A percentile compares a stretch with the other conserved stretches of the same genome.
These are phyloP conservation scores for Croton laevigatus DNA, from an alignment of 441 rosid genomes.

Conservation along the genomic window DNA sequence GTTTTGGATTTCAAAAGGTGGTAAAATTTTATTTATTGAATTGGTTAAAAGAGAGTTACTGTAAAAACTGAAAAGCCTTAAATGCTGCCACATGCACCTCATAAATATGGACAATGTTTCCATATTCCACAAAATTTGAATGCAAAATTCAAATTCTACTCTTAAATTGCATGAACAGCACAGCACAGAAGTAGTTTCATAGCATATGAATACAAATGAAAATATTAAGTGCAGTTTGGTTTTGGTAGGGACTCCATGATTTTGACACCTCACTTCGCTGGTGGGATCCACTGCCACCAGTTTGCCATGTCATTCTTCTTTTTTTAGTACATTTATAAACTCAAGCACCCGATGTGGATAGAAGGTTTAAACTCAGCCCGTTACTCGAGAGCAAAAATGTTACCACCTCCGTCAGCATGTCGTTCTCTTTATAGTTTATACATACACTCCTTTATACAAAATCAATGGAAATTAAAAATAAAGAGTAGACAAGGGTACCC, in stretches of 20 bases:
- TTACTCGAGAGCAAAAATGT: too few relatives aligned
- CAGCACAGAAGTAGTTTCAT: constrained; percentile 29
- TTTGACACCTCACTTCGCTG: constrained; percentile 30
- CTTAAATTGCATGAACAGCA: constrained; percentile 23
- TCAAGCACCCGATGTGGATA: too few relatives aligned
- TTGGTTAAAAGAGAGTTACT: constrained; percentile 9
- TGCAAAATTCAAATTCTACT: constrained; percentile 15
- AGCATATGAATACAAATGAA: constrained; percentile 31
- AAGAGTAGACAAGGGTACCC: not conserved
- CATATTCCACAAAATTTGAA: constrained; percentile 24
- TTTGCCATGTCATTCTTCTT: constrained; percentile 7
- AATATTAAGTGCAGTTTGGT: constrained; percentile 25
- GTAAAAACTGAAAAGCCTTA: constrained; percentile 33
- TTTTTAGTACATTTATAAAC: too few relatives aligned
- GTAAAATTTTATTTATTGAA: constrained; percentile 14
- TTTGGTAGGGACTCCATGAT: constrained; percentile 31
- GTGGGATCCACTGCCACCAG: constrained; percentile 23
- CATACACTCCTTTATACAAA: not conserved
- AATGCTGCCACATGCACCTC: constrained; percentile 45
- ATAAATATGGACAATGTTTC: constrained; percentile 35
- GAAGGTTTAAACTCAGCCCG: too few relatives aligned
- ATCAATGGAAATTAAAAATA: not conserved
- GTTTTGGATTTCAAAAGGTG: constrained; percentile 18
- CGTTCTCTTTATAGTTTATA: too few relatives aligned
- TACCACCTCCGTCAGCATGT: too few relatives aligned